Evolutionary conservation across 2,329 filamentous ascomycete genomes (phyloP).

Genomic region (Sordariomycetes sp.): DNA sequence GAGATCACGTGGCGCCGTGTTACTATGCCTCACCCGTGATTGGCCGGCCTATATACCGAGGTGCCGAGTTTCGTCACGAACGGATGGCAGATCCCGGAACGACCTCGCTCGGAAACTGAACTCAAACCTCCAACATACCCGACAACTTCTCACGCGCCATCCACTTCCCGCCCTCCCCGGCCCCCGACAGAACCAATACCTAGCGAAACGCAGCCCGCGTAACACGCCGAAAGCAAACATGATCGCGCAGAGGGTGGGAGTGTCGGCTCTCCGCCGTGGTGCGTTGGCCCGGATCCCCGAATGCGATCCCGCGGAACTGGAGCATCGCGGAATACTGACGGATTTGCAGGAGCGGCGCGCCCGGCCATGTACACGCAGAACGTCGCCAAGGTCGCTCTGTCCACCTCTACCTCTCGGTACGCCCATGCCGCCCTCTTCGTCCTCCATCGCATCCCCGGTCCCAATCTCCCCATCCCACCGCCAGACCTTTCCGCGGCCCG

Average conservation of each 20-base stretch:
- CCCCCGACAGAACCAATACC: not conserved
- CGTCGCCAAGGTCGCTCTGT: slow-evolving; percentile 29
- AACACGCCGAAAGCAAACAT: slow-evolving; percentile 21
- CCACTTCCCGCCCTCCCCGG: not conserved
- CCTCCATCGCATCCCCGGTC: not conserved
- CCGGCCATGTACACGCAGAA: slow-evolving; percentile 20
- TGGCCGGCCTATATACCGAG: slow-evolving; percentile 27
- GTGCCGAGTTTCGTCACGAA: slow-evolving; percentile 19
- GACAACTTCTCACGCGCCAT: not conserved
- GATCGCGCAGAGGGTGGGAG: slow-evolving; percentile 43
- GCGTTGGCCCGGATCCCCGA: slow-evolving; percentile 11
- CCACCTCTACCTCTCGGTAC: slow-evolving; percentile 32
- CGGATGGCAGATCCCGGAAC: not conserved
- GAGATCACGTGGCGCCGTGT: slow-evolving; percentile 17
- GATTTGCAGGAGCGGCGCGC: not conserved
- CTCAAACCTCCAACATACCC: not conserved
- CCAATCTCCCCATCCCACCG: not conserved
- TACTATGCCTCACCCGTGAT: slow-evolving; percentile 22
- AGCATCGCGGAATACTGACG: not conserved
- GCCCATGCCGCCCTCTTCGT: slow-evolving; percentile 7
- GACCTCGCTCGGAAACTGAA: slow-evolving; percentile 1
- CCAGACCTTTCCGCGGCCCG: not conserved
- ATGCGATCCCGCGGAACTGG: not conserved
- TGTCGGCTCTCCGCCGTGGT: slow-evolving; percentile 47
- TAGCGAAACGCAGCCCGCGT: too few relatives aligned